phyloP scores from a whole-genome alignment of 2,329 filamentous ascomycete species.

The Pseudogymnoascus sp. region DNA sequence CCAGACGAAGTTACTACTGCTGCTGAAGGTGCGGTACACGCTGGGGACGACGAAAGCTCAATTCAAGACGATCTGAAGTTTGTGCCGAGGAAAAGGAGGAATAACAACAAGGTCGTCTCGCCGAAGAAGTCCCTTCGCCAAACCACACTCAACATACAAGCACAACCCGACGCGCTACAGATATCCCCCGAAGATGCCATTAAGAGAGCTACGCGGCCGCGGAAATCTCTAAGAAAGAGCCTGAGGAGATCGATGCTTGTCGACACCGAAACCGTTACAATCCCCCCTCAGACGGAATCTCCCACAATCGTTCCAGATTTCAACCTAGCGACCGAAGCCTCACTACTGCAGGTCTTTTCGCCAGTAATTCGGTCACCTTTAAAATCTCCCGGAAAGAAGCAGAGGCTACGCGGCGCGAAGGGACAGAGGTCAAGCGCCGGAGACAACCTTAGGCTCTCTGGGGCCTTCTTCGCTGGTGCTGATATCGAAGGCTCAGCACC shows the following conservation, averaged over 20 bases:
- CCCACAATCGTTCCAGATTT: background rate
- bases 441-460: background rate
- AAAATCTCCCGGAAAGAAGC: background rate
- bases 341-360: background rate
- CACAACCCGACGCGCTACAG: background rate
- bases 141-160: conserved; percentile 10
- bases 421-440: background rate
- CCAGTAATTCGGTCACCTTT: background rate
- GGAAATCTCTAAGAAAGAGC: conserved; percentile 21
- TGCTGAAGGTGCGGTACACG: background rate
- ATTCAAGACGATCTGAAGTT: conserved; percentile 15
- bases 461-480: background rate
- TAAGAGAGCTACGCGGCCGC: conserved; percentile 12
- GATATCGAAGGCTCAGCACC: background rate
- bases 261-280: conserved; percentile 5
- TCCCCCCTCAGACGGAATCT: background rate
- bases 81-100: conserved; percentile 26
- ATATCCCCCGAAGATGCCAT: background rate
- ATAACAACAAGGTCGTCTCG: conserved; percentile 26
- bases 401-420: background rate
- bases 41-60: background rate
- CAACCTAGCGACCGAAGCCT: background rate
- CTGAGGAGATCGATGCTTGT: conserved; percentile 8
- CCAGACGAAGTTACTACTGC: background rate
- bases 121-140: conserved; percentile 23